Base-by-base conservation (phyloP, 2,329 filamentous ascomycete species). In the Colletotrichum aenigma region DNA sequence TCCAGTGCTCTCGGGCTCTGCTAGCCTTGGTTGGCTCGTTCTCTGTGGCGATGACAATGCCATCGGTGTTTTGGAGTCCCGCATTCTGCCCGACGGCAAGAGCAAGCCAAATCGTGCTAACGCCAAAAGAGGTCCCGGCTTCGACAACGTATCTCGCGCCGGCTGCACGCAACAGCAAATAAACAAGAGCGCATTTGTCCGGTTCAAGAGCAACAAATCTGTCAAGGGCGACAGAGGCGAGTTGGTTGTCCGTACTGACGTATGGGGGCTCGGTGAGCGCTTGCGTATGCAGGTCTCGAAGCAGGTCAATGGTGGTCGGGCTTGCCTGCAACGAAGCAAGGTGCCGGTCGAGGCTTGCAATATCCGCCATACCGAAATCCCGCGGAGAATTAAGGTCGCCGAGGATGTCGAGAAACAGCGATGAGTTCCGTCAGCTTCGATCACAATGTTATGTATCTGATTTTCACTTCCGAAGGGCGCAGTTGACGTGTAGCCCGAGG, bases 51-150 rank as follows among this genome's bases (percentile, higher is more conserved):
- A 93, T 89, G 1, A 93, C 91, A 52, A 78, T 86, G 0, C 86
- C 88, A 3, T 43, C 55, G 8, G 66, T 67, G 4, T 48, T 32
- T 28, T 71, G 55, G 16, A 72, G 43, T 2, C 78, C 78, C 0
- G 83, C 84, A 73, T 89, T 92, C 70, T 89, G 85, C 0, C 85
- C 85, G 1, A 90, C 89, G 0, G 90, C 91, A 3, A 93, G 83
- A 0, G 91, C 90, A 3, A 93, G 86, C 75, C 92, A 93, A 60
- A 93, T 91, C 0, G 91, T 93, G 71, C 88, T 91, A 2, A 93
- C 87, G 4, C 91, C 91, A 73, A 91, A 93, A 56, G 87, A 89
- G 1, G 91, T 93, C 1, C 91, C 91, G 0, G 90, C 91, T 79
- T 93, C 91, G 48, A 93, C 87, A 26, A 92, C 83, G 56, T 86